Evolutionary conservation across 441 rosid genomes (phyloP).

Genomic region (Gossypium lobatum): DNA sequence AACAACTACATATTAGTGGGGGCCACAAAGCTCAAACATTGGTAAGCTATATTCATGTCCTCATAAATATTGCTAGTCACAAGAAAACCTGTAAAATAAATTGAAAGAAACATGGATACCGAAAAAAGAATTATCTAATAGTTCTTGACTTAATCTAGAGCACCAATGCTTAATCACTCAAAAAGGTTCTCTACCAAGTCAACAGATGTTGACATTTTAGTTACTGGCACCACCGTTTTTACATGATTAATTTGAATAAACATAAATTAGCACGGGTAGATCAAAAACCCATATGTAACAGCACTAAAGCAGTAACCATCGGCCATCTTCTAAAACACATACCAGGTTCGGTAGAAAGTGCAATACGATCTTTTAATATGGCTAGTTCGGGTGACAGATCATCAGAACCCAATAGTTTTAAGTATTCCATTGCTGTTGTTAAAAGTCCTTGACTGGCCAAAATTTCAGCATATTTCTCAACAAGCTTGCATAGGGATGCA

Average conservation of each 20-base stretch:
- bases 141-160: not conserved
- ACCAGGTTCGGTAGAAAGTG: constrained; percentile 64
- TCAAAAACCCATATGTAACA: not conserved
- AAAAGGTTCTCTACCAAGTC: not conserved
- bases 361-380: constrained; percentile 82
- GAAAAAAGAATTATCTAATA: not conserved
- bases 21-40: not conserved
- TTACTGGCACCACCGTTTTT: not conserved
- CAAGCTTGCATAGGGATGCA: constrained; percentile 89
- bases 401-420: constrained; percentile 26
- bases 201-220: not conserved
- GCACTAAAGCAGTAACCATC: not conserved
- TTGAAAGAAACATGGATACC: not conserved
- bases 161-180: constrained; percentile 3
- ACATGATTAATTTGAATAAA: not conserved
- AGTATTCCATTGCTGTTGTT: constrained; percentile 54
- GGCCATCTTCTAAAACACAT: constrained; percentile 11
- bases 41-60: not conserved
- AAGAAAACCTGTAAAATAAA: not conserved
- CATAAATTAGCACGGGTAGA: not conserved
- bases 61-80: not conserved
- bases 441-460: constrained; percentile 97
- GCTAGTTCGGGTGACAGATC: constrained; percentile 86
- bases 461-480: constrained; percentile 97
- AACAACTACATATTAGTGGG: constrained; percentile 6